Evolutionary conservation across 225 moss, liverwort and hornwort species (phyloP).

Genomic region (Takakia lepidozioides): DNA sequence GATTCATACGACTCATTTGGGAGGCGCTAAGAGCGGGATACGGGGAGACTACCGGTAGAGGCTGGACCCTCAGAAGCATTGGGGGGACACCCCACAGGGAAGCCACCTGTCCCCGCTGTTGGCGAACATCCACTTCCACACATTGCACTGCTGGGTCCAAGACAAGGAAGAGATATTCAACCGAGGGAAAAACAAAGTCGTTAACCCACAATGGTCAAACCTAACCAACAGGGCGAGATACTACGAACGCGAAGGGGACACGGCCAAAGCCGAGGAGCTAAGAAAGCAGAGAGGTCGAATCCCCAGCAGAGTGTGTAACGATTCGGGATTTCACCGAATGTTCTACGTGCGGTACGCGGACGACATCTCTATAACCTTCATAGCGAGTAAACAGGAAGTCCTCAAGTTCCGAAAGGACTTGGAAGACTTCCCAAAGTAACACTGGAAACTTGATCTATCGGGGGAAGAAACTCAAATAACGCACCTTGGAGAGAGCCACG

Average conservation of each 20-base stretch:
- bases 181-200: background rate
- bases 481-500: conserved; percentile 22
- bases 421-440: conserved; percentile 18
- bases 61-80: conserved; percentile 33
- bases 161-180: conserved; percentile 25
- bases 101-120: conserved; percentile 24
- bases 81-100: conserved; percentile 25
- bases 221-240: conserved; percentile 16
- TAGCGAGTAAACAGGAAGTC: conserved; percentile 27
- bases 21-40: conserved; percentile 46
- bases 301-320: conserved; percentile 4
- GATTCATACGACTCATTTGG: conserved; percentile 40
- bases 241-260: conserved; percentile 30
- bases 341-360: conserved; percentile 44
- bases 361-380: conserved; percentile 22
- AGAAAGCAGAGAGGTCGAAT: conserved; percentile 25
- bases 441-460: conserved; percentile 13
- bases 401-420: conserved; percentile 14
- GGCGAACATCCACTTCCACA: conserved; percentile 36
- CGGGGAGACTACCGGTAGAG: conserved; percentile 11
- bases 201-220: conserved; percentile 12
- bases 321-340: conserved; percentile 12
- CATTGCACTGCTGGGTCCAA: conserved; percentile 33
- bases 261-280: conserved; percentile 19
- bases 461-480: conserved; percentile 9